Base-by-base conservation (phyloP, 148 eudicot species). In the Agrostemma githago region DNA sequence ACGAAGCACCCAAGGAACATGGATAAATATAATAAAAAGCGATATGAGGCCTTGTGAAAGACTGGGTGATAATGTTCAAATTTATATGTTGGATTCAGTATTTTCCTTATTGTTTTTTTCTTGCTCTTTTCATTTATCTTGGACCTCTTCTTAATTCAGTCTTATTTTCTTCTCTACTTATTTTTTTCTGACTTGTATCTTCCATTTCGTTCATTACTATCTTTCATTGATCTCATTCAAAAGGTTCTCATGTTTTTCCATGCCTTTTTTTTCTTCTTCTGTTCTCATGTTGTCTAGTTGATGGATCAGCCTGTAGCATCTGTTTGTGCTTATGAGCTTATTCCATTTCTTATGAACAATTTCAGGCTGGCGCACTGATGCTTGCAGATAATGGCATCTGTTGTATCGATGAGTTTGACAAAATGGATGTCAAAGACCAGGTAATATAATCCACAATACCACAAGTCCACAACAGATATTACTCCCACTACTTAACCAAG, bases 391-490 rank as follows among this genome's bases (percentile, higher is more conserved):
- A 95, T 81, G 99, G 99, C 62, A 74, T 95, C 20, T 95, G 99
- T 71, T 95, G 99, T 79, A 95, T 95, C 79, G 99, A 95, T 82
- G 99, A 95, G 82, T 95, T 95, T 84, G 99, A 95, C 84, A 95
- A 95, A 84, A 95, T 95, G 99, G 99, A 95, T 68, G 66, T 88
- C 65, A 88, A 91, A 83, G 99, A 95, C 79, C 99, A 95, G 99
- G 99, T 92, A 75, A 66, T 41, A 62, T 61, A 60, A 61, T 69
- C 34, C 34, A 26, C 34, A 26, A 26, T 26, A 0, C 34, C 56
- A 51, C 56, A 51, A 51, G 56, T 2, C 20, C 8, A 10, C 39
- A 20, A 40, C 8, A 58, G 15, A 8, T 40, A 66, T 4, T 11
- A 7, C 43, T 62, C 59, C 68, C 40, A 68, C 11, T 2, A 71